Percentiles rank a stretch among this genome's conserved stretches.
phyloP scores from a whole-genome alignment of 805 yeast genomes.

The Candida odintsovae region DNA sequence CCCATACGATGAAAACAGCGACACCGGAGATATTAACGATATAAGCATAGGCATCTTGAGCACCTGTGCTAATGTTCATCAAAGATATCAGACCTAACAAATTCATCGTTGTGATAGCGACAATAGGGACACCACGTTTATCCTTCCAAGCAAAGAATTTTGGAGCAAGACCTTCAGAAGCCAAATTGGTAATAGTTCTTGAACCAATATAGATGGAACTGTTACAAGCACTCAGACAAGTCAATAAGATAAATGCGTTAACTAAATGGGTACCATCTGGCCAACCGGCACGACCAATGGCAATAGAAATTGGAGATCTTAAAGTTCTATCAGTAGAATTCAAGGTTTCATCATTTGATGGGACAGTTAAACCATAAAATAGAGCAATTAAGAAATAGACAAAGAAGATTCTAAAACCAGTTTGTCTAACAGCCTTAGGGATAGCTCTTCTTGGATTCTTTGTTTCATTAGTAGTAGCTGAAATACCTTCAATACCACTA shows the following conservation, averaged over 20 bases:
- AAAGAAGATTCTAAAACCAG: constrained; percentile 53
- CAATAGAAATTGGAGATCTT: constrained; percentile 67
- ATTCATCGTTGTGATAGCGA: constrained; percentile 53
- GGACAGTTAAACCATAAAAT: constrained; percentile 64
- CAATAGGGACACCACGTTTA: constrained; percentile 57
- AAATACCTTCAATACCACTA: constrained; percentile 74
- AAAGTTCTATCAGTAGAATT: constrained; percentile 32
- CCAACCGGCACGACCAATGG: constrained; percentile 65
- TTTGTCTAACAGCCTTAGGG: constrained; percentile 66
- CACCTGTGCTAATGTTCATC: constrained; percentile 48
- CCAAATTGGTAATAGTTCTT: constrained; percentile 58
- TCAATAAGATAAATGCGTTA: constrained; percentile 63
- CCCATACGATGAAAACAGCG: constrained; percentile 73
- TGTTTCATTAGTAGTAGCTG: constrained; percentile 70
- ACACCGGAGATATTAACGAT: constrained; percentile 68
- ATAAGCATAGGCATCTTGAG: constrained; percentile 61
- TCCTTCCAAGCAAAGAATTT: constrained; percentile 43
- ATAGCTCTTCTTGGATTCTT: constrained; percentile 63
- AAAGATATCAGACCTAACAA: constrained; percentile 59
- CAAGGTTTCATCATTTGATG: constrained; percentile 54
- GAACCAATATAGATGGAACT: constrained; percentile 66
- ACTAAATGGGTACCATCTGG: constrained; percentile 58
- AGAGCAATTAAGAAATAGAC: constrained; percentile 59
- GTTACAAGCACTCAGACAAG: constrained; percentile 66
- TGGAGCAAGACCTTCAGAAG: constrained; percentile 59